Evolutionary conservation across 495 filamentous ascomycete species (phyloP), one percentile per base, ranked within the genome.

Genomic region (Baudoinia panamericana): DNA sequence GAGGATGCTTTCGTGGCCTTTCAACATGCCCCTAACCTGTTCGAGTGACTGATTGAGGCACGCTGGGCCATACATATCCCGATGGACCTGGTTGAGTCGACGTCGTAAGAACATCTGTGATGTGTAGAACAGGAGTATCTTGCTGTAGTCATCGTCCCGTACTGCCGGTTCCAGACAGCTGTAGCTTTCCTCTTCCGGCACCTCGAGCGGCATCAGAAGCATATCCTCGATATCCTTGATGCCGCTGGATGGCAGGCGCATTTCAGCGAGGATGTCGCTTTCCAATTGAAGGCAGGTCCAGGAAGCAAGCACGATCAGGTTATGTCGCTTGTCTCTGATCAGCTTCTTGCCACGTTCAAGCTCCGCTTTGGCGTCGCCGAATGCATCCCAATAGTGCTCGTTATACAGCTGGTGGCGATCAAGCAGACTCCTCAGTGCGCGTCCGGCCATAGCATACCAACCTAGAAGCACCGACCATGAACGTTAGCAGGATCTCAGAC

Each of bases 221-320:
- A 38, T 36, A 5, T 50, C 29, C 41, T 57, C 53, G 27, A 52
- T 39, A n/a, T 30, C 41, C n/a, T 46, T 45, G 4, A 63, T 53
- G 2, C 54, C 53, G 28, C 52, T 62, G 1, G 43, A 43, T 9
- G 85, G 83, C 4, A 87, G 81, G 42, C 82, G 80, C 21, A 95
- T 62, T 59, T 97, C 90, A 8, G 90, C 90, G 22, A 94, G 64
- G 29, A 97, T 81, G 58, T 97, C 90, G 63, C 90, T 94, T 62
- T 97, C 90, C 16, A 96, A 68, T 50, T 95, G 90, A 50, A 94
- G 63, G 55, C 83, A 92, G 7, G 87, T 90, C 88, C 88, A 97
- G 50, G 83, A 94, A 5, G 84, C 83, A 48, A 90, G 22, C 8
- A 51, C 38, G 17, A 51, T 46, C 31, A 51, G 20, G 27, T 43